Percentiles rank a stretch among this genome's conserved stretches.
Evolutionary conservation across 805 yeast genomes (phyloP).

Genomic region (Yarrowia porcina): DNA sequence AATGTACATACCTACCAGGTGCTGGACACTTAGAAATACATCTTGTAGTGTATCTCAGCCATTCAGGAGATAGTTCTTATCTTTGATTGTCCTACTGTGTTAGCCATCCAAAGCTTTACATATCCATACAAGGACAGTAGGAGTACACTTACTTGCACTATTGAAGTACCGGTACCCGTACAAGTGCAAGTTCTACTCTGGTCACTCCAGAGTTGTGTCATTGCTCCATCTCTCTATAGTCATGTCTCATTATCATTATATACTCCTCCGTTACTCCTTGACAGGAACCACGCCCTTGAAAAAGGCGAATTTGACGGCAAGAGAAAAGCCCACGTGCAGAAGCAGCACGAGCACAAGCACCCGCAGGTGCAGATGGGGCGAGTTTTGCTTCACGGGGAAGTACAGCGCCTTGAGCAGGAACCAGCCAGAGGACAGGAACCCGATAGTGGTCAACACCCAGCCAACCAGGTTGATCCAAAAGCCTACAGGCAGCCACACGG

Average conservation of each 20-base stretch:
- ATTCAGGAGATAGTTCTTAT: too few species aligned
- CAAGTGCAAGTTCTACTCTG: too few species aligned
- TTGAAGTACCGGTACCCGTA: too few species aligned
- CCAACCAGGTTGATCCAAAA: slow-evolving; percentile 46
- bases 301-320: slow-evolving; percentile 64
- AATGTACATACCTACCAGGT: too few species aligned
- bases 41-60: too few species aligned
- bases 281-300: slow-evolving; percentile 44
- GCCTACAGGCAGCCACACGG: slow-evolving; percentile 43
- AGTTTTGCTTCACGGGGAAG: slow-evolving; percentile 19
- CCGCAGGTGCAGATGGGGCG: slow-evolving; percentile 27
- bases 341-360: slow-evolving; percentile 44
- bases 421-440: slow-evolving; percentile 60
- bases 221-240: too few species aligned
- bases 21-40: too few species aligned
- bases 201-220: too few species aligned
- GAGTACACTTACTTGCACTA: too few species aligned
- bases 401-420: slow-evolving; percentile 36
- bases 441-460: slow-evolving; percentile 60
- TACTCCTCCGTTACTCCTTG: background rate
- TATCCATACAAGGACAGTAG: too few species aligned
- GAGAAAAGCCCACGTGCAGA: slow-evolving; percentile 55
- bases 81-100: too few species aligned
- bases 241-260: slow-evolving; percentile 11
- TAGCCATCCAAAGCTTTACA: too few species aligned